A percentile compares a stretch with the other conserved stretches of the same genome.
phyloP scores from a whole-genome alignment of 108 stramenopile species.

The Poteriospumella lacustris region DNA sequence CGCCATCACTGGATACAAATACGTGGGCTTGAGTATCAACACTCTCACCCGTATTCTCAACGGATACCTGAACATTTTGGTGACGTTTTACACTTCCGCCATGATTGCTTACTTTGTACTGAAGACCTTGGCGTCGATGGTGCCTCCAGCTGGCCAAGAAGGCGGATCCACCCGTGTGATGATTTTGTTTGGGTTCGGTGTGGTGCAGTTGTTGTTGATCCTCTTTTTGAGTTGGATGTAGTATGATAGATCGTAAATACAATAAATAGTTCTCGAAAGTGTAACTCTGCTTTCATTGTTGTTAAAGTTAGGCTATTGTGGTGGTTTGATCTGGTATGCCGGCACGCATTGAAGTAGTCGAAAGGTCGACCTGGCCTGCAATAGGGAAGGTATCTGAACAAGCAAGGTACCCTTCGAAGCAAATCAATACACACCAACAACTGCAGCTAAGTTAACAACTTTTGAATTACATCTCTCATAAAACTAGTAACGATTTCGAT shows the following conservation, averaged over 20 bases:
- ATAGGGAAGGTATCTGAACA: too few relatives aligned
- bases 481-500: too few relatives aligned
- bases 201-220: background rate
- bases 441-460: too few relatives aligned
- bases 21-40: conserved; percentile 32
- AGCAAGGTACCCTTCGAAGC: too few relatives aligned
- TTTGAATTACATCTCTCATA: too few relatives aligned
- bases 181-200: background rate
- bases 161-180: background rate
- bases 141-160: background rate
- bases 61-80: conserved; percentile 14
- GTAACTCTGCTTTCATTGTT: too few relatives aligned
- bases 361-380: too few relatives aligned
- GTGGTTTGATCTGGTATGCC: too few relatives aligned
- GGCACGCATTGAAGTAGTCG: too few relatives aligned
- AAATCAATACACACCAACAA: too few relatives aligned
- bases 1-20: conserved; percentile 57
- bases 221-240: background rate
- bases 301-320: too few relatives aligned
- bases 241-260: background rate
- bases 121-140: conserved; percentile 34
- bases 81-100: conserved; percentile 32
- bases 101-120: conserved; percentile 33
- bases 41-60: conserved; percentile 21
- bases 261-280: too few relatives aligned